These are phyloP conservation scores for Mallotus nudiflorus DNA, from an alignment of 345 rosid species.

Conservation along the genomic window DNA sequence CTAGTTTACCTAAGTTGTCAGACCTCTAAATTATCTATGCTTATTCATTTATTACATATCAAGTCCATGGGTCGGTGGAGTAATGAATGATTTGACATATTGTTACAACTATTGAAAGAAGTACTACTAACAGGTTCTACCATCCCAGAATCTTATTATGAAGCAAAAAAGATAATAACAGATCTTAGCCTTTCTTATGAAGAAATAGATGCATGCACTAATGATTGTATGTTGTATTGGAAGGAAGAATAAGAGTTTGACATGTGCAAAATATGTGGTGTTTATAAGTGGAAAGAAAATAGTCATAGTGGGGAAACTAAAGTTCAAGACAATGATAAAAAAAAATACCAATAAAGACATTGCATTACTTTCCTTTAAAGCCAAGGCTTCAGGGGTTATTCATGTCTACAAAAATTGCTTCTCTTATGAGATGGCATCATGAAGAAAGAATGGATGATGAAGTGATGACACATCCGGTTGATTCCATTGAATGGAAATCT, in stretches of 20 bases:
- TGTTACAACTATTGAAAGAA: too few relatives aligned
- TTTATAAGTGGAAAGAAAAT: too few relatives aligned
- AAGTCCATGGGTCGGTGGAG: too few relatives aligned
- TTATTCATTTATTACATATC: too few relatives aligned
- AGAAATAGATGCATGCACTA: neutral
- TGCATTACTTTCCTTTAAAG: neutral
- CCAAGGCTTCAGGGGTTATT: neutral
- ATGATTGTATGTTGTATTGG: too few relatives aligned
- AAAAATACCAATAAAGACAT: neutral
- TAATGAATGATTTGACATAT: too few relatives aligned
- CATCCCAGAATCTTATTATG: neutral
- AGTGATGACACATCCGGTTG: neutral
- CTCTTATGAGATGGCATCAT: neutral
- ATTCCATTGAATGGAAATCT: neutral
- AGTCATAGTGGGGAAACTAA: neutral
- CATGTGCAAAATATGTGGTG: too few relatives aligned
- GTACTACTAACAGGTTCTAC: too few relatives aligned
- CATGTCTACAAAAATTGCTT: neutral
- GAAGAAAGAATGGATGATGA: neutral
- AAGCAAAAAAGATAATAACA: neutral
- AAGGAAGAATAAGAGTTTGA: too few relatives aligned
- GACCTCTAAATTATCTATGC: neutral
- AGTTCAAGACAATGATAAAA: too few relatives aligned
- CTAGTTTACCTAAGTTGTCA: neutral
- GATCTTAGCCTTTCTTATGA: neutral